Percentiles rank a stretch among this genome's conserved stretches.
These are phyloP conservation scores for Termitomyces sp. DNA, from an alignment of 768 basidiomycete genomes.

Conservation along the genomic window DNA sequence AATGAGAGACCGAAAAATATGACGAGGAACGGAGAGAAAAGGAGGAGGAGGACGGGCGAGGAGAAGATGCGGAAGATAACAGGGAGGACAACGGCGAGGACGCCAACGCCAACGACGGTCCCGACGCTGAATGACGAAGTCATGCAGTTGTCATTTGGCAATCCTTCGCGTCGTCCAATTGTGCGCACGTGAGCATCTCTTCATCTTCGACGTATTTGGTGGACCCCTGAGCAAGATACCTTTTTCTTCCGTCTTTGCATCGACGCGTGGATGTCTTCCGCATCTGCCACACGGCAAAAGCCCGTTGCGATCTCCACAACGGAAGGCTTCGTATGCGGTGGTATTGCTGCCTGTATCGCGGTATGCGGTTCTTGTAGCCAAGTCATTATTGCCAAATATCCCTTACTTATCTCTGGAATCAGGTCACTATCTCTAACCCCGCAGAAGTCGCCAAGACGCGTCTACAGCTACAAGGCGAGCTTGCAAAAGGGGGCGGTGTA, in stretches of 20 bases:
- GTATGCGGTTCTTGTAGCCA: constrained; percentile 37
- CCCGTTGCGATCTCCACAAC: constrained; percentile 47
- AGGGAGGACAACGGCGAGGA: constrained; percentile 55
- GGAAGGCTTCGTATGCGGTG: constrained; percentile 87
- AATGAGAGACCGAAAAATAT: constrained; percentile 42
- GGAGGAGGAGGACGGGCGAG: constrained; percentile 58
- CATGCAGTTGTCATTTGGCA: constrained; percentile 18
- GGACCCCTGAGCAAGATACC: neutral
- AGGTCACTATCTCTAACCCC: constrained; percentile 80
- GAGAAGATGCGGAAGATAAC: constrained; percentile 49
- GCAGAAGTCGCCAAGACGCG: constrained; percentile 91
- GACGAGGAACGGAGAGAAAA: constrained; percentile 58
- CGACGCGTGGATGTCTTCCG: constrained; percentile 11
- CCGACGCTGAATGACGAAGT: constrained; percentile 38
- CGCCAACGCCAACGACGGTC: constrained; percentile 49
- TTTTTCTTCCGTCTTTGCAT: neutral
- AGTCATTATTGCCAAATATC: neutral
- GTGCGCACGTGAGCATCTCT: constrained; percentile 9
- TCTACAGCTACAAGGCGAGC: constrained; percentile 92
- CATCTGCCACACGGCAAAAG: constrained; percentile 7
- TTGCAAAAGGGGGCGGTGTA: constrained; percentile 63
- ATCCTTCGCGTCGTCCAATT: neutral
- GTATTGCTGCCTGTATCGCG: constrained; percentile 86
- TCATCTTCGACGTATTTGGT: neutral
- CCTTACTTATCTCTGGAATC: constrained; percentile 1